A percentile compares a stretch with the other conserved stretches of the same genome.
phyloP scores from a whole-genome alignment of 768 basidiomycete genomes.

The Galerina sulciceps region DNA sequence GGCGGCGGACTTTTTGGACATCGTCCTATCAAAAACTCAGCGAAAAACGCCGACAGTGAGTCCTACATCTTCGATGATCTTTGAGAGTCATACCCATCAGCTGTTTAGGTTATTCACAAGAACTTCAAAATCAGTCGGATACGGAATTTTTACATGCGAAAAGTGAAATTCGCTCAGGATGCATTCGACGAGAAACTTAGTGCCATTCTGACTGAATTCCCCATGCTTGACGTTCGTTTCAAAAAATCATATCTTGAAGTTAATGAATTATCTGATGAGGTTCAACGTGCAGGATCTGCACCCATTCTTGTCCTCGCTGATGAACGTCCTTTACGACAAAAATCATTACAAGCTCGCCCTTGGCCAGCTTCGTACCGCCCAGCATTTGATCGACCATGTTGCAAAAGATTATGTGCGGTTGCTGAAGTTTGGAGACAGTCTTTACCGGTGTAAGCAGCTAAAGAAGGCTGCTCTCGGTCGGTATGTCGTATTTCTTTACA shows the following conservation, averaged over 20 bases:
- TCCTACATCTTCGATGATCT: neutral
- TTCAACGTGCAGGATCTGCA: conserved; percentile 72
- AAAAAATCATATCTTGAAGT: neutral
- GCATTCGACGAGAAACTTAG: conserved; percentile 95
- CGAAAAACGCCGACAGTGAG: conserved; percentile 94
- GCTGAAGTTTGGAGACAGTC: conserved; percentile 96
- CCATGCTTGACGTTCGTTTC: conserved; percentile 87
- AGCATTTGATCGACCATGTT: conserved; percentile 96
- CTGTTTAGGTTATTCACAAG: conserved; percentile 89
- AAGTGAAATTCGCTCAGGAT: conserved; percentile 99
- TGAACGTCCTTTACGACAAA: conserved; percentile 99
- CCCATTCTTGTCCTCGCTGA: conserved; percentile 91
- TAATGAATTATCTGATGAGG: conserved; percentile 28
- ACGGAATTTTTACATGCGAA: conserved; percentile 98
- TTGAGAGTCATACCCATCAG: neutral
- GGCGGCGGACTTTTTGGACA: conserved; percentile 92
- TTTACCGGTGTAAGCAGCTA: conserved; percentile 98
- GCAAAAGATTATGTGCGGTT: conserved; percentile 97
- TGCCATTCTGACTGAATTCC: conserved; percentile 94
- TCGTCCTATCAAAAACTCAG: conserved; percentile 92
- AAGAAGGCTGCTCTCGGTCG: conserved; percentile 97
- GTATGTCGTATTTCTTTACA: conserved; percentile 47
- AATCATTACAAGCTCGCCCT: conserved; percentile 99
- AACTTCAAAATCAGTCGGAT: conserved; percentile 99
- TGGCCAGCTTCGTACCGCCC: conserved; percentile 93